Base-by-base conservation (phyloP, 1,284 basidiomycete species). In the Rhodotorula sp. region DNA sequence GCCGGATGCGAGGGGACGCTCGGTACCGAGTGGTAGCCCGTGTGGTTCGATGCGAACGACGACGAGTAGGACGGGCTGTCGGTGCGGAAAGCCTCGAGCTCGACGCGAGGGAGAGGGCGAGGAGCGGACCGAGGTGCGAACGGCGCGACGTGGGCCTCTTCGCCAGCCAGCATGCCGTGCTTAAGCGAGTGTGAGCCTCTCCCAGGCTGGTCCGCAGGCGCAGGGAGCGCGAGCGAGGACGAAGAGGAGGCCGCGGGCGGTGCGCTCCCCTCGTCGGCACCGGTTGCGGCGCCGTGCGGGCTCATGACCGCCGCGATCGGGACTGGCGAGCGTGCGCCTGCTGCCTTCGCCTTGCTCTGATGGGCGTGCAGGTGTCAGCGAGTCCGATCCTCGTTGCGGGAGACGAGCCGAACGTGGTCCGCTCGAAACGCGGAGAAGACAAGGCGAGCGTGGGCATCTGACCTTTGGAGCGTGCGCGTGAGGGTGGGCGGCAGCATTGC, bases 41-140 rank as follows among this genome's bases (percentile, higher is more conserved):
- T 13, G 27, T 61, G 48, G 49, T 61, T 34, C 34, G 55, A 56
- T 12, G 55, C 41, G 16, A 41, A 42, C 48, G 34, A 41, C 7
- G 60, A 46, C 60, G 49, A 50, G 49, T 45, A 45, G n/a, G 27
- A 45, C 19, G 44, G 25, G 53, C 17, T 27, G n/a, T n/a, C 52
- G 49, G 52, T 3, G 34, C n/a, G 56, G 27, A n/a, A 19, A 12
- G 13, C 44, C 12, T 55, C 62, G 50, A 62, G 61, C 44, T 63
- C 62, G 45, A 63, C 27, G 17, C 53, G 62, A 8, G 62, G 62
- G 21, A 63, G 45, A 5, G 45, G 44, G 53, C 62, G 62, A 19
- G 16, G 23, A 45, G 25, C 21, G 17, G 44, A 21, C 19, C 42
- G 4, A 12, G 56, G 41, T 9, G 42, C 41, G 27, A n/a, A 23